A percentile compares a stretch with the other conserved stretches of the same genome.
These are phyloP conservation scores for Prunus kanzakura DNA, from an alignment of 306 rosid species.

Conservation along the genomic window DNA sequence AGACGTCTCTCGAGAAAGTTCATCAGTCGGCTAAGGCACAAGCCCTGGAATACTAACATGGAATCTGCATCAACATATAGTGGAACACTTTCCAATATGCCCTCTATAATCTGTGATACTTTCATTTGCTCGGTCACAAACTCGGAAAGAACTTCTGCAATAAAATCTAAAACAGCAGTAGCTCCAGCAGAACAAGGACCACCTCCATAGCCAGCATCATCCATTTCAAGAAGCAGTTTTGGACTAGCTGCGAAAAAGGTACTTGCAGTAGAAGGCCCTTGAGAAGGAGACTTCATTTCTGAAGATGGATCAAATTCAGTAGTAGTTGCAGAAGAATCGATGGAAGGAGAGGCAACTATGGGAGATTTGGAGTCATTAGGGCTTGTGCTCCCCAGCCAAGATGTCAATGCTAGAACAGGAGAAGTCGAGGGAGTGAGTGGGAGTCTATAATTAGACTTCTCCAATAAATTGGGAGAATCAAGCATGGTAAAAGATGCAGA, in stretches of 20 bases:
- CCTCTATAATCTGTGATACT: conserved; percentile 73
- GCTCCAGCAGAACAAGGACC: conserved; percentile 99
- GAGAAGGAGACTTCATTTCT: conserved; percentile 61
- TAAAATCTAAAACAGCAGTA: conserved; percentile 87
- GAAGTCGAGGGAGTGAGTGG: conserved; percentile 54
- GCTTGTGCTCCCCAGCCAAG: conserved; percentile 82
- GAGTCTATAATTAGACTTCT: conserved; percentile 63
- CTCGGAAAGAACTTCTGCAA: conserved; percentile 97
- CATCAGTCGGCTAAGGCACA: conserved; percentile 88
- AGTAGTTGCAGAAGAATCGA: conserved; percentile 58
- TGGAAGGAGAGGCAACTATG: conserved; percentile 55
- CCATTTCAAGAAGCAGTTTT: conserved; percentile 77
- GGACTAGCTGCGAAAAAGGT: conserved; percentile 65
- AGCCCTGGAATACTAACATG: conserved; percentile 89
- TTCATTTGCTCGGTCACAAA: conserved; percentile 87
- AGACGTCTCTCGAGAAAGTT: conserved; percentile 97
- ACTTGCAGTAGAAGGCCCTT: conserved; percentile 57
- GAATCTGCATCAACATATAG: conserved; percentile 72
- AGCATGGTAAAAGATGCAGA: conserved; percentile 55
- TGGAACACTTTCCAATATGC: conserved; percentile 87
- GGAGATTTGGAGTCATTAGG: conserved; percentile 58
- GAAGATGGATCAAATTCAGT: conserved; percentile 63
- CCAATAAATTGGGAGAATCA: conserved; percentile 82
- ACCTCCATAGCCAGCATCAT: conserved; percentile 97
- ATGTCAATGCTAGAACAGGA: conserved; percentile 73